These are phyloP conservation scores for Microsporum ferrugineum DNA, from an alignment of 2,329 filamentous ascomycete genomes.

Conservation along the genomic window DNA sequence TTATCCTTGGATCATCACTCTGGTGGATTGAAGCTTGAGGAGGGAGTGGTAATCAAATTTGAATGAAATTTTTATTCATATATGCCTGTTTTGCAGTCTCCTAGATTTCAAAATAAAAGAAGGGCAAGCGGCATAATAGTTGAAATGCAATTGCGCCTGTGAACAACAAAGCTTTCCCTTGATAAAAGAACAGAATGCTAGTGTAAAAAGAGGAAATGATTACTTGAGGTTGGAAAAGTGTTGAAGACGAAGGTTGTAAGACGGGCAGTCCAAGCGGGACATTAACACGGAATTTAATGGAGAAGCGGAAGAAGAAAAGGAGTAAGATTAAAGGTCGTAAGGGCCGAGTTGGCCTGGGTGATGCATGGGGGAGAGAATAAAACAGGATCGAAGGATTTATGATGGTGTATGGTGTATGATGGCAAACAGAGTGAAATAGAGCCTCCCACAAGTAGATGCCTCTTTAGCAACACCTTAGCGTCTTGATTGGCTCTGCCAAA, in stretches of 20 bases:
- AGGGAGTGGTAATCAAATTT: not conserved
- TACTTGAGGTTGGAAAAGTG: not conserved
- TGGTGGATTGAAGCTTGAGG: not conserved
- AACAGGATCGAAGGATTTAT: not conserved
- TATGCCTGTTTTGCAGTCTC: not conserved
- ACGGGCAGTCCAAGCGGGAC: not conserved
- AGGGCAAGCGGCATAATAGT: not conserved
- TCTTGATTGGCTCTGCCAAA: conserved; percentile 1
- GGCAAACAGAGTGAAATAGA: not conserved
- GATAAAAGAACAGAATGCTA: not conserved
- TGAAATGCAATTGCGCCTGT: not conserved
- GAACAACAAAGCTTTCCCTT: not conserved
- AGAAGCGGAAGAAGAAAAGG: not conserved
- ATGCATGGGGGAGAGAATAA: not conserved
- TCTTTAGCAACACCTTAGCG: not conserved
- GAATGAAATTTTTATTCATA: not conserved
- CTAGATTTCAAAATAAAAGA: not conserved
- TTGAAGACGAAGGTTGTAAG: not conserved
- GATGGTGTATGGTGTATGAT: not conserved
- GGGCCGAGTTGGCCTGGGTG: not conserved
- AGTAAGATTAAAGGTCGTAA: not conserved
- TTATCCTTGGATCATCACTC: not conserved
- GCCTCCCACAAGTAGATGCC: not conserved
- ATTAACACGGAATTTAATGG: not conserved
- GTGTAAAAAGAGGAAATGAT: not conserved